These are phyloP conservation scores for Penicillium psychrofluorescens DNA, from an alignment of 495 filamentous ascomycete species.

Conservation along the genomic window DNA sequence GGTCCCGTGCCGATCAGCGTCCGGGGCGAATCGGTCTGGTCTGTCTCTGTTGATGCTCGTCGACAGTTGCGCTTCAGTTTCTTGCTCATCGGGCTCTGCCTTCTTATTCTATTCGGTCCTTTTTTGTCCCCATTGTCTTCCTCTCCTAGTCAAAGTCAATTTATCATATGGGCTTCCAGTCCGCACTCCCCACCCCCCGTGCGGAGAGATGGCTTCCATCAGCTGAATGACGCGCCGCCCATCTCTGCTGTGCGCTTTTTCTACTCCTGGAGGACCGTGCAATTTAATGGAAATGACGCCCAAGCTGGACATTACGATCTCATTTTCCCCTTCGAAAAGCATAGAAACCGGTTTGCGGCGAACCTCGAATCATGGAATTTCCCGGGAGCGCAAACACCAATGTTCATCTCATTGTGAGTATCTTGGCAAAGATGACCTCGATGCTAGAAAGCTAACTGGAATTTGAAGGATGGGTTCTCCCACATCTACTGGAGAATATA, in stretches of 20 bases:
- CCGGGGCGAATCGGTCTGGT: slow-evolving; percentile 1
- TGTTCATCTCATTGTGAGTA: slow-evolving; percentile 39
- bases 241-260: slow-evolving; percentile 2
- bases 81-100: no score
- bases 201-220: slow-evolving; percentile 15
- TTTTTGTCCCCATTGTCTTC: no score
- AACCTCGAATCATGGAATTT: slow-evolving; percentile 40
- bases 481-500: slow-evolving; percentile 44
- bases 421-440: not conserved
- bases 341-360: slow-evolving; percentile 18
- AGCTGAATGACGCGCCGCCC: slow-evolving; percentile 1
- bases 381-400: slow-evolving; percentile 41
- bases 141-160: not conserved
- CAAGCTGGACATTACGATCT: slow-evolving; percentile 15
- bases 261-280: slow-evolving; percentile 3
- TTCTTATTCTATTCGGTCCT: no score
- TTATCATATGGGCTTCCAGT: not conserved
- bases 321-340: slow-evolving; percentile 21
- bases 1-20: no score
- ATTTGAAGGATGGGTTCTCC: slow-evolving; percentile 39
- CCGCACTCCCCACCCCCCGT: not conserved
- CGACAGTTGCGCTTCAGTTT: slow-evolving; percentile 12
- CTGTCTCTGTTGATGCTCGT: slow-evolving; percentile 19
- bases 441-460: slow-evolving; percentile 9
- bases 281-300: slow-evolving; percentile 32